These are phyloP conservation scores for Crepidotus variabilis DNA, from an alignment of 768 basidiomycete genomes.

Conservation along the genomic window DNA sequence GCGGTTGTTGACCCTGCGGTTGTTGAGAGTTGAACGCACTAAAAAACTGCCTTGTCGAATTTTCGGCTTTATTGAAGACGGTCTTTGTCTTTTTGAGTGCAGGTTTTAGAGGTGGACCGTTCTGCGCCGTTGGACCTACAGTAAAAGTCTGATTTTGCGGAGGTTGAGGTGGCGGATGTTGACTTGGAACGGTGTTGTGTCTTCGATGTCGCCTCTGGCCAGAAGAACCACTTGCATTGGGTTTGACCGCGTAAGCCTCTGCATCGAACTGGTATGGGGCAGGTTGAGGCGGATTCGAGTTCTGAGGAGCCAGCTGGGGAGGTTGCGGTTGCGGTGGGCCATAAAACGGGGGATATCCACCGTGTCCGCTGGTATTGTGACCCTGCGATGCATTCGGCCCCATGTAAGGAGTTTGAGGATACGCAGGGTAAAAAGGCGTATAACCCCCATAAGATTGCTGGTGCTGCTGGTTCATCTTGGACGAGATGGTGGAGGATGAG, in stretches of 20 bases:
- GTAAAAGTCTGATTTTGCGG: conserved; percentile 12
- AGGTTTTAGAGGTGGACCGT: conserved; percentile 42
- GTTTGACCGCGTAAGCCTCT: conserved; percentile 22
- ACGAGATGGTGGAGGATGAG: background rate
- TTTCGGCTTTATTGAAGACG: conserved; percentile 19
- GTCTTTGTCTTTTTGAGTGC: conserved; percentile 49
- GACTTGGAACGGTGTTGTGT: conserved; percentile 4
- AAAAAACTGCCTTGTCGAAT: conserved; percentile 36
- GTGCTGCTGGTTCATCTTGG: conserved; percentile 26
- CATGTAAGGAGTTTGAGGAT: conserved; percentile 36
- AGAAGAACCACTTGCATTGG: conserved; percentile 8
- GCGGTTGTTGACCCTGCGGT: conserved; percentile 1
- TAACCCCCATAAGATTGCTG: conserved; percentile 34
- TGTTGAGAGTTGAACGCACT: conserved; percentile 27
- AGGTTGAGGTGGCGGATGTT: conserved; percentile 1
- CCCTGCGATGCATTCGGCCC: conserved; percentile 16
- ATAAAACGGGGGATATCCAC: conserved; percentile 35
- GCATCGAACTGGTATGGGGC: conserved; percentile 25
- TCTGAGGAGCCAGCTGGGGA: conserved; percentile 18
- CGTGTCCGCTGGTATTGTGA: conserved; percentile 11
- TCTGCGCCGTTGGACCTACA: conserved; percentile 7
- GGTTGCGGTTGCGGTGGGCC: conserved; percentile 24
- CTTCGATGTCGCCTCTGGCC: conserved; percentile 32
- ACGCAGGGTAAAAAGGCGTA: conserved; percentile 40
- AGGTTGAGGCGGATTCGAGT: conserved; percentile 18